A percentile compares a stretch with the other conserved stretches of the same genome.
These are phyloP conservation scores for Hemerocallis citrina DNA, from an alignment of 106 monocot genomes.

Conservation along the genomic window DNA sequence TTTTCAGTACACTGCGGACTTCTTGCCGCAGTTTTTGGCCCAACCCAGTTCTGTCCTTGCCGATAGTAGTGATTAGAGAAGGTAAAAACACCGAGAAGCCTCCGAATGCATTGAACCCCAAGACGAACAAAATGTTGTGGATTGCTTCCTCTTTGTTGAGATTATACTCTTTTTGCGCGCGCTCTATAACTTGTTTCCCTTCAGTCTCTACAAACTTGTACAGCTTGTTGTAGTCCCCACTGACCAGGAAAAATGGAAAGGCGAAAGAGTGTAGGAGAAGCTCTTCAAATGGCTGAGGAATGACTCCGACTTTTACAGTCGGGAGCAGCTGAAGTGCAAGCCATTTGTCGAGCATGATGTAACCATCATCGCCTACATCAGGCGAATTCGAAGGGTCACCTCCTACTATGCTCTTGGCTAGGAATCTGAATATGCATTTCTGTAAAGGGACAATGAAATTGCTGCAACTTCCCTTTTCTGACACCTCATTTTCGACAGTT, in stretches of 20 bases:
- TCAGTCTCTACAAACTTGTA: conserved; percentile 43
- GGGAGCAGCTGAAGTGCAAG: conserved; percentile 60
- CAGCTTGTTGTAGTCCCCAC: conserved; percentile 40
- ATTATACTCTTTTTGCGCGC: conserved; percentile 28
- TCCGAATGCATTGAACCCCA: conserved; percentile 82
- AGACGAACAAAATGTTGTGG: conserved; percentile 67
- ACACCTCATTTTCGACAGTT: conserved; percentile 26
- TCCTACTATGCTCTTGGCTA: conserved; percentile 39
- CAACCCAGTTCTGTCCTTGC: conserved; percentile 26
- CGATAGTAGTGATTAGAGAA: conserved; percentile 31
- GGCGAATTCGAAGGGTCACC: conserved; percentile 24
- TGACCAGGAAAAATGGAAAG: conserved; percentile 38
- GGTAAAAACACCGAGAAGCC: conserved; percentile 73
- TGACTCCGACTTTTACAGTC: conserved; percentile 16
- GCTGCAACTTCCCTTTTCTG: conserved; percentile 10
- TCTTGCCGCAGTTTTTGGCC: conserved; percentile 29
- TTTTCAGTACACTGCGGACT: conserved; percentile 25
- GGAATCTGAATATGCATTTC: conserved; percentile 58
- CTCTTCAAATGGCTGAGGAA: conserved; percentile 59
- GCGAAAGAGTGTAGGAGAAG: conserved; percentile 66
- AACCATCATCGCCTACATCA: conserved; percentile 18
- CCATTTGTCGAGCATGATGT: conserved; percentile 50
- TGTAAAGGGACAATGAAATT: conserved; percentile 36
- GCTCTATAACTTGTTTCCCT: conserved; percentile 22
- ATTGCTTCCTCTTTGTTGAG: conserved; percentile 46